Percentiles rank a stretch among this genome's conserved stretches.
phyloP scores from a whole-genome alignment of 140 eudicot genomes.

The Anethum foeniculum region DNA sequence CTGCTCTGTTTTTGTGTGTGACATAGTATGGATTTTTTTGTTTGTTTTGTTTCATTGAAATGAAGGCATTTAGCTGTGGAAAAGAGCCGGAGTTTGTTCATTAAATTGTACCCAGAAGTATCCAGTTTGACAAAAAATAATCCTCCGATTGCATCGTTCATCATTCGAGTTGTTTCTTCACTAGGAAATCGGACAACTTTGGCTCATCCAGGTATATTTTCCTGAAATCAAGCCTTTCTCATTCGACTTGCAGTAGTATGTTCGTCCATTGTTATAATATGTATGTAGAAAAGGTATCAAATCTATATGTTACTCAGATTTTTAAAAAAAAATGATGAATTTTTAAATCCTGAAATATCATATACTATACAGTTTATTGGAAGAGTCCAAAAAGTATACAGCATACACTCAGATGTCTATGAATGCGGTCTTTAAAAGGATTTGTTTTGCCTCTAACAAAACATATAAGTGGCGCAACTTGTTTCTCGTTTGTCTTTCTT shows the following conservation, averaged over 20 bases:
- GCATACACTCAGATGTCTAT: too few species aligned
- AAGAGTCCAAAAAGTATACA: too few species aligned
- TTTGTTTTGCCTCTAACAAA: too few species aligned
- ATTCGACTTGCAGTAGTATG: not conserved
- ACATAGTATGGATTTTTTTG: not conserved
- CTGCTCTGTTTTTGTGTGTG: not conserved
- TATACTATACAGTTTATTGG: too few species aligned
- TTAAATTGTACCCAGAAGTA: slow-evolving; percentile 71
- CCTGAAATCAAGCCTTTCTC: not conserved
- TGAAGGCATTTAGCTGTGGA: slow-evolving; percentile 85
- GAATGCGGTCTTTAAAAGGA: too few species aligned
- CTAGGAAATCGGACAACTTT: slow-evolving; percentile 71
- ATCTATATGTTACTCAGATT: not conserved
- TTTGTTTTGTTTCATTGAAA: not conserved
- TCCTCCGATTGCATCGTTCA: slow-evolving; percentile 86
- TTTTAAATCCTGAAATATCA: not conserved
- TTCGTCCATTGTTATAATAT: not conserved
- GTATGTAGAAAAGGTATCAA: not conserved
- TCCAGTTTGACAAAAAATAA: slow-evolving; percentile 56
- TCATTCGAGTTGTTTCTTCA: slow-evolving; percentile 58
- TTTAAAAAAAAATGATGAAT: too few species aligned
- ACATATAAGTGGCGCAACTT: too few species aligned
- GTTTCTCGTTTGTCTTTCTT: too few species aligned
- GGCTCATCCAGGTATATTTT: slow-evolving; percentile 73
- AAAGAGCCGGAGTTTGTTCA: slow-evolving; percentile 54